Evolutionary conservation across 1,284 basidiomycete species (phyloP).

Genomic region (Coniferiporia weirii): DNA sequence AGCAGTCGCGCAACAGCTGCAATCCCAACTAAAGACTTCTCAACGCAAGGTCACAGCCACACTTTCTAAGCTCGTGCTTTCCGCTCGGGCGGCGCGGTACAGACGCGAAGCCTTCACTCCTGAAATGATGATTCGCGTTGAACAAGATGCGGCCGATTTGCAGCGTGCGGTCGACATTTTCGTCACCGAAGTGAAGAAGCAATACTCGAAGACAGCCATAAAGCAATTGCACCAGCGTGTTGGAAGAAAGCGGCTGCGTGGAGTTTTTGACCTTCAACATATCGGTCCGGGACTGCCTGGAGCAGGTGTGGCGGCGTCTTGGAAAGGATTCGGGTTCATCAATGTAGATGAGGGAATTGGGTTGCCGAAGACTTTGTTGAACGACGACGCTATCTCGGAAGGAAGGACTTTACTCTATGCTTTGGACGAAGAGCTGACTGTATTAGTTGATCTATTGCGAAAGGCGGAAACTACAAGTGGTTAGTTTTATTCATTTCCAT

Average conservation of each 20-base stretch:
- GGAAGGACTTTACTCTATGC: slow-evolving; percentile 41
- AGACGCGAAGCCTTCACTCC: slow-evolving; percentile 27
- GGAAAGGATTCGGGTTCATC: slow-evolving; percentile 80
- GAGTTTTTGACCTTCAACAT: slow-evolving; percentile 56
- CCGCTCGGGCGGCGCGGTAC: slow-evolving; percentile 49
- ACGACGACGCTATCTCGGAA: slow-evolving; percentile 48
- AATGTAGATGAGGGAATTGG: slow-evolving; percentile 44
- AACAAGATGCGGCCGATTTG: slow-evolving; percentile 73
- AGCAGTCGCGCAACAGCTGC: slow-evolving; percentile 46
- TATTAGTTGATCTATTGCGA: slow-evolving; percentile 35
- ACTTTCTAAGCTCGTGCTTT: slow-evolving; percentile 68
- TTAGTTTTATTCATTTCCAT: neutral
- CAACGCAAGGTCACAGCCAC: slow-evolving; percentile 77
- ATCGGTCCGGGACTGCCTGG: slow-evolving; percentile 71
- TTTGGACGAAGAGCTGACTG: slow-evolving; percentile 44
- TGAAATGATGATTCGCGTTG: slow-evolving; percentile 68
- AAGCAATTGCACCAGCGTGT: slow-evolving; percentile 27
- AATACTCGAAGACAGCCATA: slow-evolving; percentile 38
- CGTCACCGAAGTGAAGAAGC: slow-evolving; percentile 63
- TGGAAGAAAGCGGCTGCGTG: slow-evolving; percentile 53
- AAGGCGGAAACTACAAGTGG: slow-evolving; percentile 9
- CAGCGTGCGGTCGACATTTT: slow-evolving; percentile 70
- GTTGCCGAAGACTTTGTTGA: slow-evolving; percentile 45
- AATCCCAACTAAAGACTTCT: slow-evolving; percentile 35
- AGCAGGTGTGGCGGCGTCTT: slow-evolving; percentile 59